Base-by-base conservation (phyloP, 495 filamentous ascomycete species). In the Hypoxylon fuscum region DNA sequence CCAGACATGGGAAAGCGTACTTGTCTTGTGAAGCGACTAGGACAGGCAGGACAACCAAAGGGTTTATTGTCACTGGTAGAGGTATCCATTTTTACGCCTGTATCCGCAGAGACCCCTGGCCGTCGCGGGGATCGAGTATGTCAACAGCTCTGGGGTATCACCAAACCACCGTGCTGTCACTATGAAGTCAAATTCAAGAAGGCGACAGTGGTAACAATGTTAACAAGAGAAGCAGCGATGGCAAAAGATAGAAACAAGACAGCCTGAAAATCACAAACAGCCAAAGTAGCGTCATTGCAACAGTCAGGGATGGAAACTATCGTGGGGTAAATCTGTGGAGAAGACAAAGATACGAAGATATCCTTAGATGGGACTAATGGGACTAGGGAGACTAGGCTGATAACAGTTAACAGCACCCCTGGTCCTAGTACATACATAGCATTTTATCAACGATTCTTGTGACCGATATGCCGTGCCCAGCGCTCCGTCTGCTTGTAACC, bases 321-420 rank as follows among this genome's bases (percentile, higher is more conserved):
- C 31, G 31, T 34, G 31, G 31, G 31, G 31, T 34, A 34, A 34
- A 34, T 2, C 9, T 34, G 8, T 34, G 31, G 31, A 34, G 31
- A 34, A 34, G 31, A n/a, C n/a, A n/a, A 34, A 34, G 31, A 34
- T 34, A 34, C 31, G 31, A 34, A 34, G 31, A 34, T 34, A 34
- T 8, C n/a, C 31, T 34, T 5, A 3, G 31, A 34, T 8, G 31
- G 9, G 9, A 34, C 31, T 34, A 34, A 34, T 34, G n/a, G n/a
- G n/a, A n/a, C n/a, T n/a, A n/a, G n/a, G n/a, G 31, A 34, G 31
- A 34, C 31, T 34, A 34, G 8, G 31, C 31, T 10, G 31, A 34
- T 34, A 34, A 12, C 31, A 10, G 8, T 34, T 34, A 11, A 34
- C 31, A 12, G 27, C 10, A 31, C 27, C 10, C 27, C 27, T 31